Base-by-base conservation (phyloP, 2,329 filamentous ascomycete species). In the Sclerotinia spermophila region DNA sequence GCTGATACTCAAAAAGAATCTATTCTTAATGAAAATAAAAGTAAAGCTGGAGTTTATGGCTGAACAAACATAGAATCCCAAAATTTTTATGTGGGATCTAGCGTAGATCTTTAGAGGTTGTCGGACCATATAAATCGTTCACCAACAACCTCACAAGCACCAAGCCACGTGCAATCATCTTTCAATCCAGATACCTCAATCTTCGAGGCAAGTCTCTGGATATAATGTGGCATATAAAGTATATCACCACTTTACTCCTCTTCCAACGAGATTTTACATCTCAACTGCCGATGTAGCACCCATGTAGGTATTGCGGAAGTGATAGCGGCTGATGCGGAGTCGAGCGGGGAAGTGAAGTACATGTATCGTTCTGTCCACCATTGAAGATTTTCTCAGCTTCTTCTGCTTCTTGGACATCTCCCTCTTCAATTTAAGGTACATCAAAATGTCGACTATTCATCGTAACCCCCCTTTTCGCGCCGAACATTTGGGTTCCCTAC, bases 401-500 rank as follows among this genome's bases (percentile, higher is more conserved):
- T 27, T n/a, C 30, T 64, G 13, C 44, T 33, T 27, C 13, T 48
- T 64, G 24, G 33, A 51, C 38, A 27, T 17, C 27, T 51, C 5
- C 8, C 6, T 40, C n/a, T 40, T 7, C 10, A 30, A 5, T 30
- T 1, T 35, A 21, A 40, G 27, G 17, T 40, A 65, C n/a, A 53
- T 35, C 59, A 70, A 69, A 56, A 74, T 73, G 73, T 40, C 70
- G 33, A 66, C 53, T 21, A 30, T 71, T 27, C 74, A 76, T 62
- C 73, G 70, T 30, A 75, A 71, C 30, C 75, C 75, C 53, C 88
- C 88, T 60, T 90, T 89, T 82, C 83, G 88, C 75, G 88, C 88
- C 68, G 88, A 90, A 81, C 88, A 90, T 76, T 81, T 89, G 66
- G 88, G 88, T 67, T 89, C 87, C n/a, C 81, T 90, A 51, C 83